These are phyloP conservation scores for Syzygium grande DNA, from an alignment of 345 rosid species.

Conservation along the genomic window DNA sequence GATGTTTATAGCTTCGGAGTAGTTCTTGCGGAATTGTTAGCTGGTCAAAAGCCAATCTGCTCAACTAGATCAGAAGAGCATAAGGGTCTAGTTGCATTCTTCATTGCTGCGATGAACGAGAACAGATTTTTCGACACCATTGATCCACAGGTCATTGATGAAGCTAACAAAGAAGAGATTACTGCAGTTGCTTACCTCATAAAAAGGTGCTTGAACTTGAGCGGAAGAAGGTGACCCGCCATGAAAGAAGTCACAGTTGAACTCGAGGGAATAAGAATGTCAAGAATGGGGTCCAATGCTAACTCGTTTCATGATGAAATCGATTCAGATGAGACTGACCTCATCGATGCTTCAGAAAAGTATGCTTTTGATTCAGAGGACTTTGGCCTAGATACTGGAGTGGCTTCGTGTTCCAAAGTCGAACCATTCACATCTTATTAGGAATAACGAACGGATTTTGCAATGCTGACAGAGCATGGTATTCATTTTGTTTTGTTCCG, in stretches of 20 bases:
- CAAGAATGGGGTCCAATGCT: background rate
- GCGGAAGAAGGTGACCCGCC: conserved; percentile 2
- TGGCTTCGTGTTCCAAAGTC: no score
- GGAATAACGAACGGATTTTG: no score
- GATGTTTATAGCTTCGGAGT: conserved; percentile 20
- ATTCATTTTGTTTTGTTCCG: no score
- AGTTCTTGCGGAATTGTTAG: conserved; percentile 4
- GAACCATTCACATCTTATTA: no score
- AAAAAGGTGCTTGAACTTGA: conserved; percentile 1
- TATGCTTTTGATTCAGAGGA: no score
- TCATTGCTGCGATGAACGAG: conserved; percentile 3
- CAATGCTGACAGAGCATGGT: no score
- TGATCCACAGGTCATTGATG: background rate
- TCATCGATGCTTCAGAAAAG: no score
- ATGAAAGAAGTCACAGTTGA: conserved; percentile 9
- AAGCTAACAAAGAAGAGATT: background rate
- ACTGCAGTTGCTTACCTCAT: conserved; percentile 2
- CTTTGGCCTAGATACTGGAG: no score
- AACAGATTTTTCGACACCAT: background rate
- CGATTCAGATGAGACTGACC: no score
- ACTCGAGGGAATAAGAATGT: background rate
- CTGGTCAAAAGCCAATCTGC: conserved; percentile 2
- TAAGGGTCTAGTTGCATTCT: background rate
- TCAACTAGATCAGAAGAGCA: background rate
- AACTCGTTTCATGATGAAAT: no score